Evolutionary conservation across 2,329 filamentous ascomycete genomes (phyloP).

Genomic region (Thielaviopsis populi): DNA sequence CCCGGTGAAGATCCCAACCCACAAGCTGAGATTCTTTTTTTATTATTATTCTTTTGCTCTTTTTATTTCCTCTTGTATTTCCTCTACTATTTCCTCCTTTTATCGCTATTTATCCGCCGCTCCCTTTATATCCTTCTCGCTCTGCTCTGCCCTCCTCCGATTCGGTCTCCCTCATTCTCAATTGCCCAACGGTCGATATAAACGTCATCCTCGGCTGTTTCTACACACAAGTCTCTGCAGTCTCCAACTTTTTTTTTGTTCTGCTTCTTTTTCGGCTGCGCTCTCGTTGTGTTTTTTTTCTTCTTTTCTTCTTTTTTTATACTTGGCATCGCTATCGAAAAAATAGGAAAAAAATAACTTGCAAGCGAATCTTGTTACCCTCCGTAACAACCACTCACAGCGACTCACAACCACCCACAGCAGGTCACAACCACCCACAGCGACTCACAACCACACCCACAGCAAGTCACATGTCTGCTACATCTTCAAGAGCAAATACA

Average conservation of each 20-base stretch:
- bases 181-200: slow-evolving; percentile 3
- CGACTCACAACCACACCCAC: neutral
- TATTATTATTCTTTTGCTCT: neutral
- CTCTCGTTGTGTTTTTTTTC: no score
- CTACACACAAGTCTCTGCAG: neutral
- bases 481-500: neutral
- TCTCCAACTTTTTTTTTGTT: neutral
- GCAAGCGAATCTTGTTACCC: no score
- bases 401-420: no score
- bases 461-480: neutral
- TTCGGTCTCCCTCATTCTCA: neutral
- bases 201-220: slow-evolving; percentile 6
- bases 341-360: neutral
- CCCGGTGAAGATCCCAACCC: neutral
- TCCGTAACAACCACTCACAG: no score
- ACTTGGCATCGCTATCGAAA: neutral
- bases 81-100: neutral
- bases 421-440: neutral
- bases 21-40: neutral
- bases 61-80: neutral
- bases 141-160: neutral
- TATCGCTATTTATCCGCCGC: neutral
- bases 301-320: neutral
- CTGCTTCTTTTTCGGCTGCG: no score
- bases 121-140: neutral